phyloP scores from a whole-genome alignment of 2,329 filamentous ascomycete genomes.

The Aspergillus ochraceus region DNA sequence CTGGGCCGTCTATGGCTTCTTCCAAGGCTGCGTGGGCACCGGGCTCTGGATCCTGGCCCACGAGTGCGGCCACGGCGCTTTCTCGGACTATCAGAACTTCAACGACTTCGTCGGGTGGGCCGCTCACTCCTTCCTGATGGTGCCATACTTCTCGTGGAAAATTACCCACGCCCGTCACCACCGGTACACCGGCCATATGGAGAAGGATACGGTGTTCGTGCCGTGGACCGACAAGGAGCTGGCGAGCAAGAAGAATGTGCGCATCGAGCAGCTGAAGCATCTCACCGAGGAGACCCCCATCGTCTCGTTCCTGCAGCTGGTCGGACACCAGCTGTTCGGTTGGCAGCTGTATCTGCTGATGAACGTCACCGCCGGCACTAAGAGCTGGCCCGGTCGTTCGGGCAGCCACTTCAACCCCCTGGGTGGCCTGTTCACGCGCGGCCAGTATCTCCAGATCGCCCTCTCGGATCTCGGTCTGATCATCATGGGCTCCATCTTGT shows the following conservation, averaged over 20 bases:
- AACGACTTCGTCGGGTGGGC: constrained; percentile 65
- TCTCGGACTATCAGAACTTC: constrained; percentile 57
- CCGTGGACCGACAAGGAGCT: constrained; percentile 47
- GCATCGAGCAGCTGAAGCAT: constrained; percentile 53
- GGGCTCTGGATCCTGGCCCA: constrained; percentile 71
- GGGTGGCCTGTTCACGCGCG: constrained; percentile 60
- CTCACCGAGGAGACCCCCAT: constrained; percentile 62
- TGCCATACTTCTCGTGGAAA: constrained; percentile 74
- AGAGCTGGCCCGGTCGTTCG: constrained; percentile 44
- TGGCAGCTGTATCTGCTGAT: constrained; percentile 65
- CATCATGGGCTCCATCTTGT: constrained; percentile 53
- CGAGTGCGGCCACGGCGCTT: constrained; percentile 69
- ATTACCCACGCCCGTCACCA: constrained; percentile 70
- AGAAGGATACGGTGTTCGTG: constrained; percentile 67
- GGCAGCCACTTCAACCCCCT: constrained; percentile 61
- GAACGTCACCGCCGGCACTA: constrained; percentile 55
- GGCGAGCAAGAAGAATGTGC: constrained; percentile 43
- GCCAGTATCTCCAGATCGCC: constrained; percentile 57
- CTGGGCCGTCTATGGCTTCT: constrained; percentile 62
- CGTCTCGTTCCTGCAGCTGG: constrained; percentile 53
- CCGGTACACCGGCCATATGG: constrained; percentile 66
- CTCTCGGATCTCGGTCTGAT: constrained; percentile 62
- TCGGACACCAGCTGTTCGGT: constrained; percentile 64
- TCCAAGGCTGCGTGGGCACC: constrained; percentile 66
- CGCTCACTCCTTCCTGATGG: constrained; percentile 65